Base-by-base conservation (phyloP, 179 eudicot genomes). In the Heliamphora pulchella region DNA sequence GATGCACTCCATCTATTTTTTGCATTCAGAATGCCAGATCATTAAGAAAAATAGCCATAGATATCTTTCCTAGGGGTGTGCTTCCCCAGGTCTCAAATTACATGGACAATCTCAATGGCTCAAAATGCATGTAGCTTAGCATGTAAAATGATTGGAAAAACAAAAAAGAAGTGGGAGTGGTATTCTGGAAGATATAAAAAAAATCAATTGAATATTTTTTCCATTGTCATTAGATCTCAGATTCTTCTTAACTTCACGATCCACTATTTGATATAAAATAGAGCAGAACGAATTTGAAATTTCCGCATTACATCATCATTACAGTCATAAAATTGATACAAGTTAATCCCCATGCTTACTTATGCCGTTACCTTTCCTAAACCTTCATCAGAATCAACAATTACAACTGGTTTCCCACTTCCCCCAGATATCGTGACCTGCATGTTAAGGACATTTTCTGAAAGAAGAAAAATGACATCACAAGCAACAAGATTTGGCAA, bases 321-420 rank as follows among this genome's bases (percentile, higher is more conserved):
- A 5, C 2, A 57, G 11, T 5, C 7, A 57, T 44, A 76, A 8
- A 76, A 46, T 4, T 10, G 43, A 14, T 17, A 74, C 31, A 50
- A 72, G 61, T 73, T 10, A 5, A 57, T 17, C 68, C 4, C 62
- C 59, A 44, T 47, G 69, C 46, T 47, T 17, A 48, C 3, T 58
- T 48, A 72, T 18, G 44, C 48, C 11, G 47, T 50, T 80, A 90
- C 98, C 97, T 92, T 95, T 85, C 87, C 85, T 57, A 92, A 91
- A 81, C 98, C 97, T 80, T 95, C 98, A 86, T 95, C 98, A 82
- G 82, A 92, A 77, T 91, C 94, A 85, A 95, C 84, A 75, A 89
- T 80, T n/a, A 86, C 87, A 75, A 94, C 81, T 70, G 90, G 94
- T 83, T 84, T 92, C 82, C 98, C 98, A 81, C 91, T 92, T 78